Base-by-base conservation (phyloP, 768 basidiomycete species). In the Lentinula raphanica region DNA sequence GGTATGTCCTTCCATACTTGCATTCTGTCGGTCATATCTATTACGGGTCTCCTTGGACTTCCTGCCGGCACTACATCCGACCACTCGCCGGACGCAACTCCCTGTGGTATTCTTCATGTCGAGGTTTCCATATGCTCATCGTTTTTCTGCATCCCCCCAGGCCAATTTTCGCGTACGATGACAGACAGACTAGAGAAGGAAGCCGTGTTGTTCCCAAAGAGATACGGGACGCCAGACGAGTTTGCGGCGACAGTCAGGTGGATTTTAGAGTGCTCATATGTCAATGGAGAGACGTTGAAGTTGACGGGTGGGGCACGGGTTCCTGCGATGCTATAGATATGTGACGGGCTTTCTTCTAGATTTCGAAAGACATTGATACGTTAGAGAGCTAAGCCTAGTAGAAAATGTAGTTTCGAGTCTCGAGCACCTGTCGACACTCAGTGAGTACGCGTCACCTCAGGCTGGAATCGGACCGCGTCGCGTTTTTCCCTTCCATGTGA, bases 271-370 rank as follows among this genome's bases (percentile, higher is more conserved):
- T 78, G 77, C 59, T 69, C 76, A 3, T 83, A 80, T 69, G 74
- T 83, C 15, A 85, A 85, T 66, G 83, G 81, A 29, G 79, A 82
- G 67, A 76, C 73, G 2, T 71, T 81, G 21, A 70, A 64, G 58
- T 19, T 67, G 38, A 64, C 64, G 3, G 66, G 63, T 13, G 66
- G 66, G 2, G 49, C 60, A 11, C 36, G 66, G 42, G 45, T 67
- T 17, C 65, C 65, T 51, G 59, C 64, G 5, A 21, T 32, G 40
- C 23, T 56, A 23, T 56, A 55, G 29, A 56, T 35, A 13, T 8
- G 13, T 35, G 13, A 8, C 32, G 13, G 32, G 32, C 32, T 13
- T 35, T n/a, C 40, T n/a, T n/a, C n/a, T n/a, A n/a, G n/a, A n/a
- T n/a, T n/a, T n/a, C n/a, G n/a, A n/a, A n/a, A n/a, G n/a, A n/a